Conservation (phyloP, 192 early-diverging fungal genomes). For the Backusella australiensis region DNA sequence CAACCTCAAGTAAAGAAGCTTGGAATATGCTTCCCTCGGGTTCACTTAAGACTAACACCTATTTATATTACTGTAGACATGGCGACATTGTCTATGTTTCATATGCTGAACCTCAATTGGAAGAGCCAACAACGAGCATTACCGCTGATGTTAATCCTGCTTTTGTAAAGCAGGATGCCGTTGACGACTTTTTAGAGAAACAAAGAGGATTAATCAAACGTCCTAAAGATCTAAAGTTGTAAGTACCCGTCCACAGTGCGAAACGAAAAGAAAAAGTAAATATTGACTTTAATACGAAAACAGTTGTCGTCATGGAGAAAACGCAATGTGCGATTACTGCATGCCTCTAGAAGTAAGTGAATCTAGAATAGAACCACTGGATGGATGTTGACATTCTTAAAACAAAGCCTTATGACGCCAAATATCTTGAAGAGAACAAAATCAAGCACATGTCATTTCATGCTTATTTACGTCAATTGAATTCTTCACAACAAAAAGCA, state of each 20-base stretch:
- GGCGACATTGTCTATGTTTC: slow-evolving; percentile 53
- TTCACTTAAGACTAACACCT: not conserved
- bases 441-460: slow-evolving; percentile 99
- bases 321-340: slow-evolving; percentile 94
- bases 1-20: slow-evolving; percentile 7
- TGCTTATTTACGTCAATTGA: slow-evolving; percentile 78
- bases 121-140: not conserved
- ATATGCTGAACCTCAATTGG: slow-evolving; percentile 30
- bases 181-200: slow-evolving; percentile 82
- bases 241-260: slow-evolving; percentile 20
- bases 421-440: slow-evolving; percentile 84
- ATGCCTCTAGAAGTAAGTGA: slow-evolving; percentile 73
- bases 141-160: slow-evolving; percentile 12
- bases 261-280: not conserved
- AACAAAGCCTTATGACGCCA: slow-evolving; percentile 73
- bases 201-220: slow-evolving; percentile 83
- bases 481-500: slow-evolving; percentile 65
- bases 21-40: not conserved
- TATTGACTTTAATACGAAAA: not conserved
- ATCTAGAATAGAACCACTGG: not conserved
- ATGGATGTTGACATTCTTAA: not conserved
- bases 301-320: slow-evolving; percentile 75
- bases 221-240: slow-evolving; percentile 77
- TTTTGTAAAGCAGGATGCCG: slow-evolving; percentile 59
- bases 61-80: slow-evolving; percentile 34